phyloP scores from a whole-genome alignment of 2,329 filamentous ascomycete genomes.

The Rasamsonia emersonii region DNA sequence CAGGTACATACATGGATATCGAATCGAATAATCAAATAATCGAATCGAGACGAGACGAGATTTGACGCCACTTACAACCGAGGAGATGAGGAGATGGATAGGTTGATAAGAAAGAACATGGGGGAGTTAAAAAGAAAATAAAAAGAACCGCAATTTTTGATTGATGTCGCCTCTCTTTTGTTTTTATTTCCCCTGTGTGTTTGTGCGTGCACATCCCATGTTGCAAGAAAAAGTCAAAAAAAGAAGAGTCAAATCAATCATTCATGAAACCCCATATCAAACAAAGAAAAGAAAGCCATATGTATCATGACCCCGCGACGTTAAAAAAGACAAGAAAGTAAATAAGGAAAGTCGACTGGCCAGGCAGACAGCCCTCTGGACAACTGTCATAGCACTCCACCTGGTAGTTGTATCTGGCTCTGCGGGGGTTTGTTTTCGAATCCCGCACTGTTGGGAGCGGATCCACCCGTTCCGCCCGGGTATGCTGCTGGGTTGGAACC shows the following conservation, averaged over 20 bases:
- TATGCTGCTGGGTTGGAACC: neutral
- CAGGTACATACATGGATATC: neutral
- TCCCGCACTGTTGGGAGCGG: neutral
- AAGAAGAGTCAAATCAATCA: neutral
- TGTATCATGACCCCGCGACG: conserved; percentile 2
- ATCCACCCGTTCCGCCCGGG: neutral
- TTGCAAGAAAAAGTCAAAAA: neutral
- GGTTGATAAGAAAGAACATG: conserved; percentile 7
- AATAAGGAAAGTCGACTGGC: neutral
- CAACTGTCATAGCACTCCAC: neutral
- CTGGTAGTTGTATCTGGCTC: conserved; percentile 1
- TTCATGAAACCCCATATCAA: neutral
- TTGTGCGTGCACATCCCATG: too few species aligned
- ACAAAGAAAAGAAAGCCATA: conserved; percentile 5
- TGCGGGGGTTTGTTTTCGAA: neutral
- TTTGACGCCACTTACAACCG: neutral
- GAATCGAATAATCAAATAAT: neutral
- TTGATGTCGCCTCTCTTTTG: too few species aligned
- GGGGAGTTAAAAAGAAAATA: neutral
- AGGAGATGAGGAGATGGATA: neutral
- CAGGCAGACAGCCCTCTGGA: neutral
- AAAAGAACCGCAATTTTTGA: too few species aligned
- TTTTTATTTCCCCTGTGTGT: conserved; percentile 7
- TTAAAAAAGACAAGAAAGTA: conserved; percentile 3
- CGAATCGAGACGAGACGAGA: neutral